These are phyloP conservation scores for Paracoccidioides brasiliensis DNA, from an alignment of 2,329 filamentous ascomycete species.

Conservation along the genomic window DNA sequence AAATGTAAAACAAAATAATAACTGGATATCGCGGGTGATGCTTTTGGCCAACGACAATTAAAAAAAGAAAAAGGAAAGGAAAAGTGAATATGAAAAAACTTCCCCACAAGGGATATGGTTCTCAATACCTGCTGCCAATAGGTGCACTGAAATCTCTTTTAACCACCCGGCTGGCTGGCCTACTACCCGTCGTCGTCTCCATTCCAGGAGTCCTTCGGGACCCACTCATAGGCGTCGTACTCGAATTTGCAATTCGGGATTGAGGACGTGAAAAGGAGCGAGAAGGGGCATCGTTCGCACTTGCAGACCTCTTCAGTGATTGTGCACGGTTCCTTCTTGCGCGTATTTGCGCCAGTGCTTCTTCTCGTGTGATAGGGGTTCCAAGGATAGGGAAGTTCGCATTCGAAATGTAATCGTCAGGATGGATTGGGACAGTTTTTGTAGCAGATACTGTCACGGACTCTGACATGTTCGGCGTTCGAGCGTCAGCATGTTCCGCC, in stretches of 20 bases:
- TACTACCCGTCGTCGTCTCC: slow-evolving; percentile 16
- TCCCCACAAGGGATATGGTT: not conserved
- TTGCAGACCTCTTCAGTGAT: slow-evolving; percentile 27
- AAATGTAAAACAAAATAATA: not conserved
- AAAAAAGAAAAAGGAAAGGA: too few species aligned
- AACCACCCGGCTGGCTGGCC: slow-evolving; percentile 12
- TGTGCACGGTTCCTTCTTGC: slow-evolving; percentile 35
- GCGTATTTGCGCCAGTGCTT: slow-evolving; percentile 37
- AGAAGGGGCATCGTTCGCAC: slow-evolving; percentile 24
- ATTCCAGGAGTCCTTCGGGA: slow-evolving; percentile 23
- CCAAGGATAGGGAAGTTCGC: slow-evolving; percentile 21
- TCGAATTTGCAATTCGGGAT: not conserved
- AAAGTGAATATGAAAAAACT: not conserved
- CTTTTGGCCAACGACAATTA: too few species aligned
- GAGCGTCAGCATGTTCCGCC: not conserved
- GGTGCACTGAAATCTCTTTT: slow-evolving; percentile 28
- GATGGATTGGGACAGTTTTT: slow-evolving; percentile 21
- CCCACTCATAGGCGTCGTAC: slow-evolving; percentile 6
- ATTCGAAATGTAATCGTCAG: slow-evolving; percentile 14
- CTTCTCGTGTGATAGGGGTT: slow-evolving; percentile 35
- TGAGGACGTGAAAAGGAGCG: slow-evolving; percentile 16
- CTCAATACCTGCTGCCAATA: slow-evolving; percentile 20
- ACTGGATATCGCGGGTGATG: too few species aligned
- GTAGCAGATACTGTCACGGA: slow-evolving; percentile 15
- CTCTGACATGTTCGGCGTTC: not conserved